Conservation (phyloP, 768 basidiomycete genomes). For the Russula ochroleuca region DNA sequence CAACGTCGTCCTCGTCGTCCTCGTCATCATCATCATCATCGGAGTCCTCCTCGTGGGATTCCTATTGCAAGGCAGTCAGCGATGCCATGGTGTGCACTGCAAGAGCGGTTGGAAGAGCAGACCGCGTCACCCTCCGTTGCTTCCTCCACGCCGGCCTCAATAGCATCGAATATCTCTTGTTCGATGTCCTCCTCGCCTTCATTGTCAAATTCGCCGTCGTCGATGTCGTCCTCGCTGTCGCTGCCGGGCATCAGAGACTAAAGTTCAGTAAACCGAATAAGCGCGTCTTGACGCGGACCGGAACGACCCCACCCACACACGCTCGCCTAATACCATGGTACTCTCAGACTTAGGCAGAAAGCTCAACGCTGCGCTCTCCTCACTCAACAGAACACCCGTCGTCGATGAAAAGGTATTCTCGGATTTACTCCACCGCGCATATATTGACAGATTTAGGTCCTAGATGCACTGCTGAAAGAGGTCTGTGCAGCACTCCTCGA, state of each 20-base stretch:
- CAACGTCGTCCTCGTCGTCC: slow-evolving; percentile 50
- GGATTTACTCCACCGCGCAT: background rate
- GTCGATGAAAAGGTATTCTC: slow-evolving; percentile 83
- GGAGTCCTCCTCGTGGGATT: slow-evolving; percentile 30
- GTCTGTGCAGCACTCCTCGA: slow-evolving; percentile 91
- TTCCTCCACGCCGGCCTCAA: slow-evolving; percentile 53
- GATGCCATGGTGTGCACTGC: background rate
- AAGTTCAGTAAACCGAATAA: slow-evolving; percentile 32
- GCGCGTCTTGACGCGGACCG: slow-evolving; percentile 16
- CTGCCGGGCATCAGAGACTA: slow-evolving; percentile 40
- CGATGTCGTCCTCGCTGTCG: slow-evolving; percentile 50
- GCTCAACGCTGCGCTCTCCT: slow-evolving; percentile 89
- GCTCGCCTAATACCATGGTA: slow-evolving; percentile 60
- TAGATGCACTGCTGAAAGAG: slow-evolving; percentile 92
- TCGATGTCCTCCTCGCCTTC: slow-evolving; percentile 27
- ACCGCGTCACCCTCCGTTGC: slow-evolving; percentile 71
- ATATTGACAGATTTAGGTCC: slow-evolving; percentile 52
- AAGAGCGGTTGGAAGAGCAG: slow-evolving; percentile 28
- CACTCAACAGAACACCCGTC: slow-evolving; percentile 78
- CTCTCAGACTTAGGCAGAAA: slow-evolving; percentile 91
- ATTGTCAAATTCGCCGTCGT: slow-evolving; percentile 40
- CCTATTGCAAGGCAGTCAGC: slow-evolving; percentile 13
- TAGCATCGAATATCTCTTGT: slow-evolving; percentile 50
- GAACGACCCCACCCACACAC: background rate
- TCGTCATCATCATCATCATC: slow-evolving; percentile 39